Evolutionary conservation across 2,329 filamentous ascomycete species (phyloP).

Genomic region (Juglanconis sp.): DNA sequence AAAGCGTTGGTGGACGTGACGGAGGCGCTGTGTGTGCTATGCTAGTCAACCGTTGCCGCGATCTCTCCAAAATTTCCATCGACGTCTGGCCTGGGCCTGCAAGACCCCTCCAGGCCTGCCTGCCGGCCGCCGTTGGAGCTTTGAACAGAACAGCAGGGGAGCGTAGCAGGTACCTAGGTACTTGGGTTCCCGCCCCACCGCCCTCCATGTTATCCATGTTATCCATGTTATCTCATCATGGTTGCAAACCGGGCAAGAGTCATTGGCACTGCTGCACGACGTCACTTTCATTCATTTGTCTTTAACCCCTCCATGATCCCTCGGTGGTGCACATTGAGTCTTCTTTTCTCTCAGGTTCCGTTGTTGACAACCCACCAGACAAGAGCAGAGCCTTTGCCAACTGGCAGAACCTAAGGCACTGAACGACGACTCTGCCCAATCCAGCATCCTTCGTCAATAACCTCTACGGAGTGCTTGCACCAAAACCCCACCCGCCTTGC

Average conservation of each 20-base stretch:
- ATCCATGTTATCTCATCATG: too few relatives aligned
- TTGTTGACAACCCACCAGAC: background rate
- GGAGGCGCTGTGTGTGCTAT: background rate
- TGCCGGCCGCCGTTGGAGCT: background rate
- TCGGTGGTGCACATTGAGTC: background rate
- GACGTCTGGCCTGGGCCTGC: background rate
- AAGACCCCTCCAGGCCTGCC: background rate
- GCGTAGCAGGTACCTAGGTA: too few relatives aligned
- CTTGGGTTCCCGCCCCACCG: too few relatives aligned
- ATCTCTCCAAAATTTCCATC: conserved; percentile 7
- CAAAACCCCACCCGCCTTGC: background rate
- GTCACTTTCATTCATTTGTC: background rate
- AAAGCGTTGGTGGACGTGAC: background rate
- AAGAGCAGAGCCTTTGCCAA: background rate
- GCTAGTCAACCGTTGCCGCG: background rate
- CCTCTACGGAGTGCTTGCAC: too few relatives aligned
- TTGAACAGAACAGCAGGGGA: background rate
- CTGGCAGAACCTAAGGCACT: background rate
- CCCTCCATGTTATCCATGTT: too few relatives aligned
- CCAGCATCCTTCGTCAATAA: background rate
- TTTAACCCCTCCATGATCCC: background rate
- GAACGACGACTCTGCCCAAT: background rate
- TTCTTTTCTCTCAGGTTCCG: background rate
- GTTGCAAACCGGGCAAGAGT: background rate
- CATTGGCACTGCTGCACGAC: background rate